Conservation (phyloP, 257 asterid species). For the Hygrophila difformis region DNA sequence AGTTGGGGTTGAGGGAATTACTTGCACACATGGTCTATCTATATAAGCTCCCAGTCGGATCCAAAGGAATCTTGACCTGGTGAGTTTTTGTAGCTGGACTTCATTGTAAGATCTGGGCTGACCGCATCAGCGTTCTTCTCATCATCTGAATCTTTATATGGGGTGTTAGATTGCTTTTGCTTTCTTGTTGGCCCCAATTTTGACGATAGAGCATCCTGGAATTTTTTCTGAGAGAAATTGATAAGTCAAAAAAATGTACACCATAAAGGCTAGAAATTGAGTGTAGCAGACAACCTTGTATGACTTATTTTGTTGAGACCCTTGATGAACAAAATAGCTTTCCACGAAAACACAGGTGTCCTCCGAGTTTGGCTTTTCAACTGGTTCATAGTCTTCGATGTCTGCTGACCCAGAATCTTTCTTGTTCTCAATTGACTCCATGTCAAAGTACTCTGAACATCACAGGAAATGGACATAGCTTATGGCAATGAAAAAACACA, state of each 20-base stretch:
- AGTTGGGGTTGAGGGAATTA: neutral
- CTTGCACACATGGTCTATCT: constrained; percentile 1
- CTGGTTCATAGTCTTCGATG: constrained; percentile 22
- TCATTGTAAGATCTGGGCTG: constrained; percentile 1
- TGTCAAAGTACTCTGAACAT: constrained; percentile 24
- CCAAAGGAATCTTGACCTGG: constrained; percentile 15
- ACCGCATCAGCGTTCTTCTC: neutral
- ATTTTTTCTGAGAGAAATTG: constrained; percentile 37
- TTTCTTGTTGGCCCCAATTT: constrained; percentile 38
- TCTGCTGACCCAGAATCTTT: constrained; percentile 14
- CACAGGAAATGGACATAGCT: neutral
- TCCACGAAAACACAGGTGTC: constrained; percentile 69
- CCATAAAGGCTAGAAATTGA: neutral
- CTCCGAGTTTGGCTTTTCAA: constrained; percentile 30
- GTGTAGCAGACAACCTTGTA: constrained; percentile 49
- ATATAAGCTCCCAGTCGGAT: constrained; percentile 42
- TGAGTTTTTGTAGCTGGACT: neutral
- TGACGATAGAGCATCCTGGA: constrained; percentile 40
- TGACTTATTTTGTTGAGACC: constrained; percentile 37
- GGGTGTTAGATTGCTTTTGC: neutral
- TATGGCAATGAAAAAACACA: neutral
- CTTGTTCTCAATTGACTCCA: constrained; percentile 26
- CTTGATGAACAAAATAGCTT: constrained; percentile 27
- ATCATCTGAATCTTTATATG: constrained; percentile 6
- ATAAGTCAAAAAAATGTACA: constrained; percentile 1